A percentile compares a stretch with the other conserved stretches of the same genome.
Conservation (phyloP, 352 stramenopile species). For the Phytopythium vexans region DNA sequence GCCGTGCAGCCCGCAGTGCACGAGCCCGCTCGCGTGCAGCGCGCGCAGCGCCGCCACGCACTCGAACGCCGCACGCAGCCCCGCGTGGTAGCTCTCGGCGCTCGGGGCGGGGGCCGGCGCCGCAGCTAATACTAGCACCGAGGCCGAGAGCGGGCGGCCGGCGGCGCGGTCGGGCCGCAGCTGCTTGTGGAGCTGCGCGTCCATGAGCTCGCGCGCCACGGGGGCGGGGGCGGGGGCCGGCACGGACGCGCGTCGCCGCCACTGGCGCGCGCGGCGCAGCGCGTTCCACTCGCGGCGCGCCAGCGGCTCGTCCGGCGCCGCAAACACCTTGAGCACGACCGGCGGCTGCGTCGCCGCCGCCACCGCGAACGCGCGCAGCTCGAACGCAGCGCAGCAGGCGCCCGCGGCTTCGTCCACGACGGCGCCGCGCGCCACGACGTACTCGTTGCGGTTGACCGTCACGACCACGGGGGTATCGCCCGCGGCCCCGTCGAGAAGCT, state of each 20-base stretch:
- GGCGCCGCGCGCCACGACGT: slow-evolving; percentile 15
- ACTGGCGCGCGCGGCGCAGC: slow-evolving; percentile 36
- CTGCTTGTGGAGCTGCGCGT: slow-evolving; percentile 34
- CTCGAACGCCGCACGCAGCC: slow-evolving; percentile 31
- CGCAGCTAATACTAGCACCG: slow-evolving; percentile 41
- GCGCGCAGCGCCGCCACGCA: slow-evolving; percentile 32
- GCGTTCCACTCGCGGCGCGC: slow-evolving; percentile 52
- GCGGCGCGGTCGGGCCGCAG: slow-evolving; percentile 16
- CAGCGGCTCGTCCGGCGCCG: slow-evolving; percentile 49
- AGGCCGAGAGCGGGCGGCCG: slow-evolving; percentile 1
- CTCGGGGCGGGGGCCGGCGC: slow-evolving; percentile 5
- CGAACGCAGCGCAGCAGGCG: slow-evolving; percentile 21
- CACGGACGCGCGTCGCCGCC: neutral
- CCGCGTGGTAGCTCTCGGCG: neutral
- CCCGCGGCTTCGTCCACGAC: slow-evolving; percentile 38
- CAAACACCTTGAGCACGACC: slow-evolving; percentile 53
- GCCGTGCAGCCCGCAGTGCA: slow-evolving; percentile 46
- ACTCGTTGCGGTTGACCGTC: slow-evolving; percentile 31
- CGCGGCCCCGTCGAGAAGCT: slow-evolving; percentile 7
- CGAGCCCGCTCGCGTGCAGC: slow-evolving; percentile 43
- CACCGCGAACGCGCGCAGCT: slow-evolving; percentile 18
- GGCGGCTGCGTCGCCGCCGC: neutral
- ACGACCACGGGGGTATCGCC: slow-evolving; percentile 8
- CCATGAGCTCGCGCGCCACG: slow-evolving; percentile 33
- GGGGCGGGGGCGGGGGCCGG: slow-evolving; percentile 10